Base-by-base conservation (phyloP, 441 rosid genomes). In the Aquilaria agallochum region DNA sequence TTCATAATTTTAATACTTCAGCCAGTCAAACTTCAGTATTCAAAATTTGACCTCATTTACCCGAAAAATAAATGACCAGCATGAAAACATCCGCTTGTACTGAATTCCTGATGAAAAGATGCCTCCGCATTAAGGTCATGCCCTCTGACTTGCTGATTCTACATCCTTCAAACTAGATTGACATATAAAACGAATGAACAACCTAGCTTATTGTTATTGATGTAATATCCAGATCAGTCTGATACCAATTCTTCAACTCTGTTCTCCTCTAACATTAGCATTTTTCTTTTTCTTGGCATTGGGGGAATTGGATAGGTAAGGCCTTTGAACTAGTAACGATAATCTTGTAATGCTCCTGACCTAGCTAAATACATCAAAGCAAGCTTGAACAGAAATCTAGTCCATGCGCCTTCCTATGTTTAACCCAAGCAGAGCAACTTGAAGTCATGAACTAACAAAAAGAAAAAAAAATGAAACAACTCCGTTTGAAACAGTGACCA, bases 301-400 rank as follows among this genome's bases (percentile, higher is more conserved):
- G 27, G 27, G 27, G 27, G 27, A 20, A 20, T 20, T 20, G 27
- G 27, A 20, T 20, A 1, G 27, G 27, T 1, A 20, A 20, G 27
- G 27, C 27, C 27, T 20, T 20, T 20, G 27, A 20, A 20, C 27
- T 20, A 20, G 27, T 20, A 20, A 20, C 27, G 27, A 20, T 20
- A 20, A 20, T 20, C 27, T 20, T 20, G 27, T 20, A 20, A 10
- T 31, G 55, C 62, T 51, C 50, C 50, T 49, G 31, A 63, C 20
- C 36, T 36, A 42, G 65, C 49, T 63, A 14, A 31, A 55, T 42
- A 50, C 36, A 13, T 13, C 14, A 50, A 27, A 48, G 55, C 11
- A 56, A 27, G 11, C 52, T 33, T 51, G 46, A 54, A 56, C 50
- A 55, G 42, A 45, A 60, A 68, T 12, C 31, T 10, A 20, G 33